These are phyloP conservation scores for Antrodiella citrinella DNA, from an alignment of 768 basidiomycete genomes.

Conservation along the genomic window DNA sequence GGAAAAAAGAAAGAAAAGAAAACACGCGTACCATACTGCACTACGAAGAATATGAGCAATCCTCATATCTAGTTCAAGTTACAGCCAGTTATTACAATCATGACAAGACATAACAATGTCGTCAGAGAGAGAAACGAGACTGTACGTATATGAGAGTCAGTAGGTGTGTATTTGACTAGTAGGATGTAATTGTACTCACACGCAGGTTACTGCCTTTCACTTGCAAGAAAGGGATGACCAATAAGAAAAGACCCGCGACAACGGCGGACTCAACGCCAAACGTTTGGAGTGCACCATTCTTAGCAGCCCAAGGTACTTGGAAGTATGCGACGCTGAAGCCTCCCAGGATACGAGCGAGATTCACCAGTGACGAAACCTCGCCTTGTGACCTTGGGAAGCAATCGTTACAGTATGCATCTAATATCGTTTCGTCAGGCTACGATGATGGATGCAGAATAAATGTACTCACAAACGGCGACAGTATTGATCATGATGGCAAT, in stretches of 20 bases:
- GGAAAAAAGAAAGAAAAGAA: no score
- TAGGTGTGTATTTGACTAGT: no score
- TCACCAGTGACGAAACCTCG: constrained; percentile 56
- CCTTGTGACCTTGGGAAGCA: constrained; percentile 45
- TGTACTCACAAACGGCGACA: constrained; percentile 47
- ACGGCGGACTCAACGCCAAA: constrained; percentile 60
- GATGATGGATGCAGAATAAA: constrained; percentile 13
- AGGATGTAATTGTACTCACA: constrained; percentile 33
- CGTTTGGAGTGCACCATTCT: constrained; percentile 51
- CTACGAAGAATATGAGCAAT: no score
- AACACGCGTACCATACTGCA: no score
- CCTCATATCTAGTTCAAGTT: no score
- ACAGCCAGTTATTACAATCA: no score
- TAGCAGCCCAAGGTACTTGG: constrained; percentile 57
- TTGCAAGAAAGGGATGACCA: constrained; percentile 45
- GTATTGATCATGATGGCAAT: constrained; percentile 52
- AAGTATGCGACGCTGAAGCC: constrained; percentile 62
- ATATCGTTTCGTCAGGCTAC: background rate
- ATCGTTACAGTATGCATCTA: constrained; percentile 42
- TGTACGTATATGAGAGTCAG: no score
- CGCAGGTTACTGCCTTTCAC: constrained; percentile 37
- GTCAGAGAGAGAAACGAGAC: background rate
- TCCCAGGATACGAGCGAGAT: constrained; percentile 46
- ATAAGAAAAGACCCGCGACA: constrained; percentile 40
- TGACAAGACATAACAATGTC: no score